Conservation (phyloP, 192 early-diverging fungal species). For the Hyaloraphidium curvatum region DNA sequence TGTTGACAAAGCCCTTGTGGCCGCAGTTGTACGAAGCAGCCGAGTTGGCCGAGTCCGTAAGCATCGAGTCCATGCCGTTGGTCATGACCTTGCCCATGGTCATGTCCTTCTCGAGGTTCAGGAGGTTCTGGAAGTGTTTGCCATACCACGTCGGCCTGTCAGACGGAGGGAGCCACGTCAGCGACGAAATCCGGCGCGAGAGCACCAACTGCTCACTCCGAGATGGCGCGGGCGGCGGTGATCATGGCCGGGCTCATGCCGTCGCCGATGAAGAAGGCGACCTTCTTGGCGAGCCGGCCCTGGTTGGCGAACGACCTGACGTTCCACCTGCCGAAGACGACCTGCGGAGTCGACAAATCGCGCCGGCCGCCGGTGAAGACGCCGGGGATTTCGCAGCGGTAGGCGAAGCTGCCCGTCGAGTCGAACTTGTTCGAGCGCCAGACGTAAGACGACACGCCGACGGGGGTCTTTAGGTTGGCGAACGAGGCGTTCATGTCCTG, state of each 20-base stretch:
- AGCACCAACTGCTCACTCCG: no score
- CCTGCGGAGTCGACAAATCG: no score
- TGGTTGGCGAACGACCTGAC: neutral
- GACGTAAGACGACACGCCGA: conserved; percentile 19
- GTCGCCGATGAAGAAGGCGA: neutral
- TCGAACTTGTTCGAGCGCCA: neutral
- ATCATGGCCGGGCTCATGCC: conserved; percentile 23
- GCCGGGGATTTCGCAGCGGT: conserved; percentile 28
- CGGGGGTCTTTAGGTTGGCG: conserved; percentile 15
- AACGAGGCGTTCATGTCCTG: conserved; percentile 15
- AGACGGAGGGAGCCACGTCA: no score
- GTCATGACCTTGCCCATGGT: conserved; percentile 27
- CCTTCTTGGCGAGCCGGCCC: neutral
- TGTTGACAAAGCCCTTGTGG: conserved; percentile 34
- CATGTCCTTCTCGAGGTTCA: conserved; percentile 14
- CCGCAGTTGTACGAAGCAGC: conserved; percentile 40
- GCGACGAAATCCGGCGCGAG: no score
- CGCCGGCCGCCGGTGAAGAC: no score
- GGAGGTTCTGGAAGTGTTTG: conserved; percentile 25
- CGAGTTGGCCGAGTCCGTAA: conserved; percentile 54
- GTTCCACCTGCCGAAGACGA: neutral
- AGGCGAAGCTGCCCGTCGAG: conserved; percentile 13
- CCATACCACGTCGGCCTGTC: no score
- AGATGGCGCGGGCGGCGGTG: conserved; percentile 36
- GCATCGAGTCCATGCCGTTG: conserved; percentile 38